Evolutionary conservation across 2,329 filamentous ascomycete genomes (phyloP).

Genomic region (Lachnellula subtilissima): DNA sequence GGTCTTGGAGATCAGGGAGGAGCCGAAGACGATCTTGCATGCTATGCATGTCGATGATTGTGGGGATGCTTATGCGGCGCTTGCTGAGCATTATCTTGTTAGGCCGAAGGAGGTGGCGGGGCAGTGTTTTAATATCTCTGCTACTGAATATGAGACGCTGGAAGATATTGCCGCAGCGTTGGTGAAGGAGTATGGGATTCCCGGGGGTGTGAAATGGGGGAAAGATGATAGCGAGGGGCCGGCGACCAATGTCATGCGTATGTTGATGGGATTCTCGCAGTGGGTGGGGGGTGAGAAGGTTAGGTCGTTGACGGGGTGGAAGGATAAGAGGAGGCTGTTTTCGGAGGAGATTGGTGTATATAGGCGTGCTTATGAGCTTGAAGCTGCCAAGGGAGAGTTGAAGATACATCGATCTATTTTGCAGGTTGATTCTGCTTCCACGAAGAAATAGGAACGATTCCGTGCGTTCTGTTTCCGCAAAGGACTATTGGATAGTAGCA

Average conservation of each 20-base stretch:
- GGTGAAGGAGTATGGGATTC: slow-evolving; percentile 37
- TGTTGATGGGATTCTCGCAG: slow-evolving; percentile 14
- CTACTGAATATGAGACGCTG: slow-evolving; percentile 40
- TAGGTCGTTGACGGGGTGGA: slow-evolving; percentile 13
- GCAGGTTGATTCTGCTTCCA: too few species aligned
- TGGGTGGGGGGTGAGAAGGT: slow-evolving; percentile 16
- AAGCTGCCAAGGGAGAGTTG: not conserved
- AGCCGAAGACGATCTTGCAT: slow-evolving; percentile 40
- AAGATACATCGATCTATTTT: not conserved
- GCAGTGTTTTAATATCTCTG: slow-evolving; percentile 44
- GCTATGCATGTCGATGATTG: slow-evolving; percentile 47
- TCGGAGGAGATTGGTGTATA: slow-evolving; percentile 9
- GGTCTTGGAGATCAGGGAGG: slow-evolving; percentile 32
- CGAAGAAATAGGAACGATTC: too few species aligned
- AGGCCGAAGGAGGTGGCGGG: slow-evolving; percentile 33
- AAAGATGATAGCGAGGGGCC: not conserved
- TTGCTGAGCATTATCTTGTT: slow-evolving; percentile 34
- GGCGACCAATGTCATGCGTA: slow-evolving; percentile 1
- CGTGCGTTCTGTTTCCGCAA: too few species aligned
- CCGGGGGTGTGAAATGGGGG: slow-evolving; percentile 26
- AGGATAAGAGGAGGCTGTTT: slow-evolving; percentile 13
- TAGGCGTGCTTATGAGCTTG: slow-evolving; percentile 8
- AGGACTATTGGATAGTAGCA: not conserved
- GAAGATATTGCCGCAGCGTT: slow-evolving; percentile 36
- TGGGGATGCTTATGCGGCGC: slow-evolving; percentile 42